These are phyloP conservation scores for Babesia bovis DNA, from an alignment of 169 alveolate species.

Conservation along the genomic window DNA sequence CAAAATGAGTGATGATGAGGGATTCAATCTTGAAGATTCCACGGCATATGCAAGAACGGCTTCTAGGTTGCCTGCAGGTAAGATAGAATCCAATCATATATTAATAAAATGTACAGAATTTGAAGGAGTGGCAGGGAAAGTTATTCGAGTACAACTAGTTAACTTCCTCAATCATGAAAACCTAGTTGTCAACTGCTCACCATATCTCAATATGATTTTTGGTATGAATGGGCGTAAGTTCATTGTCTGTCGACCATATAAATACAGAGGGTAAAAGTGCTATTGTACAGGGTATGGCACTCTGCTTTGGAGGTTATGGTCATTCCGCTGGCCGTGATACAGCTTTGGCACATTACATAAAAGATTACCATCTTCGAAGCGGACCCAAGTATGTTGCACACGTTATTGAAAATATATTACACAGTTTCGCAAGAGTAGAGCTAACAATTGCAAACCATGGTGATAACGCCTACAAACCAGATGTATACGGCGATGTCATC, in stretches of 20 bases:
- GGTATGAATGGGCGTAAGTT: slow-evolving; percentile 80
- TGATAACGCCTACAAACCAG: slow-evolving; percentile 21
- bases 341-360: slow-evolving; percentile 67
- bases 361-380: slow-evolving; percentile 77
- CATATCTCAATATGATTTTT: slow-evolving; percentile 72
- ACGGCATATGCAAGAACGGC: no score
- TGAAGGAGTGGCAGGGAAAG: slow-evolving; percentile 70
- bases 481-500: slow-evolving; percentile 49
- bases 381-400: slow-evolving; percentile 58
- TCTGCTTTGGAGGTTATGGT: slow-evolving; percentile 77
- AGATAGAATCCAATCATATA: no score
- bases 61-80: no score
- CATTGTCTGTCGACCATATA: no score
- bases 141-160: slow-evolving; percentile 64
- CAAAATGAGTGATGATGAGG: no score
- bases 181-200: slow-evolving; percentile 70
- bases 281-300: slow-evolving; percentile 79
- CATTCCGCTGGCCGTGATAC: slow-evolving; percentile 77
- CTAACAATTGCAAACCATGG: slow-evolving; percentile 54
- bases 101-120: slow-evolving; percentile 28
- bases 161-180: slow-evolving; percentile 79
- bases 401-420: slow-evolving; percentile 9
- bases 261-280: slow-evolving; percentile 77
- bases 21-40: no score
- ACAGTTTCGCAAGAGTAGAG: slow-evolving; percentile 56